Conservation (phyloP, 2,329 filamentous ascomycete species). For the Fusarium clavum region DNA sequence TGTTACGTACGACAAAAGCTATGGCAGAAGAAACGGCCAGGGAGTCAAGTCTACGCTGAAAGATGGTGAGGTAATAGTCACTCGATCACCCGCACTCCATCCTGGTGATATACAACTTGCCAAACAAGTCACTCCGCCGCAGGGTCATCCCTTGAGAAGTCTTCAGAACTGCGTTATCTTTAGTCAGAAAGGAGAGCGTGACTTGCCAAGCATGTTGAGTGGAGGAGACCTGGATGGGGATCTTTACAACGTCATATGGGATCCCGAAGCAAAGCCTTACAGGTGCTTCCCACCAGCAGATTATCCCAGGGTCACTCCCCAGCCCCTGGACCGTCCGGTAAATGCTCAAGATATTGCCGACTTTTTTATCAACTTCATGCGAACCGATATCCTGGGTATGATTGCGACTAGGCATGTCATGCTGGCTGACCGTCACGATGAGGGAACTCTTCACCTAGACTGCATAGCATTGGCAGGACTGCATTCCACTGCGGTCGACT, state of each 20-base stretch:
- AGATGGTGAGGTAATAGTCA: constrained; percentile 69
- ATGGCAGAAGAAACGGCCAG: constrained; percentile 33
- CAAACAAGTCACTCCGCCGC: constrained; percentile 69
- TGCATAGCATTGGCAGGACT: constrained; percentile 70
- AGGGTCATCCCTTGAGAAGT: constrained; percentile 67
- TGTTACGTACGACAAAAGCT: constrained; percentile 64
- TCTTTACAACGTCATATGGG: constrained; percentile 83
- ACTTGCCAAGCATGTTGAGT: constrained; percentile 81
- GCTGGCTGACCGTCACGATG: constrained; percentile 66
- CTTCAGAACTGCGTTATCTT: constrained; percentile 84
- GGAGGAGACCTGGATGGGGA: constrained; percentile 90
- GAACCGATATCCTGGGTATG: constrained; percentile 71
- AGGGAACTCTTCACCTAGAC: constrained; percentile 63
- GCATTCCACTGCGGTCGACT: constrained; percentile 79
- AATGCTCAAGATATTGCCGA: constrained; percentile 74
- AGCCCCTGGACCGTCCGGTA: constrained; percentile 71
- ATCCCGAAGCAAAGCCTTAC: constrained; percentile 61
- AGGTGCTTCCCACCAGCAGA: constrained; percentile 69
- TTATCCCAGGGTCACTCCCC: constrained; percentile 70
- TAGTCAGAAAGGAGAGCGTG: constrained; percentile 75
- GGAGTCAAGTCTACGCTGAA: constrained; percentile 48
- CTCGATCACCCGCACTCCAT: constrained; percentile 83
- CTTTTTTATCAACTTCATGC: constrained; percentile 85
- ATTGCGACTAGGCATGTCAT: constrained; percentile 75
- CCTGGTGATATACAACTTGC: constrained; percentile 82